Evolutionary conservation across 495 filamentous ascomycete genomes (phyloP).

Genomic region (Aspergillus mulundensis): DNA sequence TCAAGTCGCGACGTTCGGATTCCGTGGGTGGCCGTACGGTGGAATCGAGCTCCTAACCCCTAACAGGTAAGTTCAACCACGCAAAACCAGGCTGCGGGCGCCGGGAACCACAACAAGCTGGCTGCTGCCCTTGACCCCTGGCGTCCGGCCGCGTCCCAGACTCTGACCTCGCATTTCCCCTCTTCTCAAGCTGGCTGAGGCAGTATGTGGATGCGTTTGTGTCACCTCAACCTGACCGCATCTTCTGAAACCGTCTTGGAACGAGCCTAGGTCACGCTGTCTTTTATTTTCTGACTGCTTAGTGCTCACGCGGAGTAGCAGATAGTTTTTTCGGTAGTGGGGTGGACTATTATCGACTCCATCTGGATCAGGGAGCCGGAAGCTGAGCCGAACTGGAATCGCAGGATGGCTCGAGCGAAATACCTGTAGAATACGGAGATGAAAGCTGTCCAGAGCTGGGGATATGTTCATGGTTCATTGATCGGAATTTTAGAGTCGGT

Average conservation of each 20-base stretch:
- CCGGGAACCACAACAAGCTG: not conserved
- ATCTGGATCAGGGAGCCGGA: conserved; percentile 1
- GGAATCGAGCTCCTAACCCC: not conserved
- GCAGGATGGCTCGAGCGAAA: not conserved
- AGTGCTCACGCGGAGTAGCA: not conserved
- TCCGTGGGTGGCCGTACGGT: not conserved
- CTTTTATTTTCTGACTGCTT: not conserved
- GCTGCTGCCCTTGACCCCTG: conserved; percentile 1
- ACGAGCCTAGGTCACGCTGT: not conserved
- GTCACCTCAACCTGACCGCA: not conserved
- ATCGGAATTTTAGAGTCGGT: not conserved
- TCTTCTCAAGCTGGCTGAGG: not conserved
- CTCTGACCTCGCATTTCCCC: not conserved
- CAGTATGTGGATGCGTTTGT: conserved; percentile 6
- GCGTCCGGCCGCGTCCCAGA: not conserved
- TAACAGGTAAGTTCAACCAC: not conserved
- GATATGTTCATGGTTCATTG: not conserved
- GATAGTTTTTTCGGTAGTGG: conserved; percentile 2
- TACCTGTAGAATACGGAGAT: not conserved
- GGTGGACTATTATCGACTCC: conserved; percentile 7
- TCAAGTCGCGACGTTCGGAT: not conserved
- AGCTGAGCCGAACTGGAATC: not conserved
- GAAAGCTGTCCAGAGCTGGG: not conserved
- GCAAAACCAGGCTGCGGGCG: not conserved
- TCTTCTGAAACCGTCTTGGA: conserved; percentile 6